Evolutionary conservation across 495 filamentous ascomycete genomes (phyloP), one percentile per base, ranked within the genome.

Genomic region (Aspergillus kassunensis): DNA sequence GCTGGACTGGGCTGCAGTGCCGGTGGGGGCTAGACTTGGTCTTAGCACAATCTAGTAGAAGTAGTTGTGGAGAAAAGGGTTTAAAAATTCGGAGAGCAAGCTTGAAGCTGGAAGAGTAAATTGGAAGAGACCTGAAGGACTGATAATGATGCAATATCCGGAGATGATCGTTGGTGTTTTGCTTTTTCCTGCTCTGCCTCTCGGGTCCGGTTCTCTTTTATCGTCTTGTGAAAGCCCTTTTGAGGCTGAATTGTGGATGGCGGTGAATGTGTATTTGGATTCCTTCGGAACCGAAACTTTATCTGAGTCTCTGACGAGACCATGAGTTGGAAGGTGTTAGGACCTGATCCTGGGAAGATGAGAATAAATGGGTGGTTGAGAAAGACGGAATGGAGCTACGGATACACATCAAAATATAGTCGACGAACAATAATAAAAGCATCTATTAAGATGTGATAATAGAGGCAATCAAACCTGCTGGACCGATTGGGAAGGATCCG

Each of bases 91-190:
- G 39, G n/a, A 25, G 19, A 27, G 31, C n/a, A n/a, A n/a, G n/a
- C n/a, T n/a, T n/a, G n/a, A n/a, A n/a, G n/a, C n/a, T n/a, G n/a
- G n/a, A n/a, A n/a, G n/a, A n/a, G n/a, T n/a, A n/a, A 49, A 49
- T 11, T 13, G 31, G 19, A 24, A n/a, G 33, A 49, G 29, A 34
- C 7, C 34, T 49, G 34, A 18, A 37, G 33, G 34, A 37, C 35
- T 43, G 31, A 27, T 27, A 52, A 52, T 52, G 49, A 52, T 52
- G 49, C 49, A 52, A 52, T 52, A 33, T 21, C 20, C 31, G 15
- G n/a, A 23, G 20, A 19, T 33, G 31, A 7, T 37, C 49, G 20
- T 43, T n/a, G 16, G 35, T 51, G 3, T 23, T n/a, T 51, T 51
- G 37, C 29, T 43, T 41, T 50, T 51, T 49, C n/a, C 30, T n/a